Evolutionary conservation across 176 grass and related monocot genomes (phyloP), one percentile per base, ranked within the genome.

Genomic region (Sorghum bicolor): DNA sequence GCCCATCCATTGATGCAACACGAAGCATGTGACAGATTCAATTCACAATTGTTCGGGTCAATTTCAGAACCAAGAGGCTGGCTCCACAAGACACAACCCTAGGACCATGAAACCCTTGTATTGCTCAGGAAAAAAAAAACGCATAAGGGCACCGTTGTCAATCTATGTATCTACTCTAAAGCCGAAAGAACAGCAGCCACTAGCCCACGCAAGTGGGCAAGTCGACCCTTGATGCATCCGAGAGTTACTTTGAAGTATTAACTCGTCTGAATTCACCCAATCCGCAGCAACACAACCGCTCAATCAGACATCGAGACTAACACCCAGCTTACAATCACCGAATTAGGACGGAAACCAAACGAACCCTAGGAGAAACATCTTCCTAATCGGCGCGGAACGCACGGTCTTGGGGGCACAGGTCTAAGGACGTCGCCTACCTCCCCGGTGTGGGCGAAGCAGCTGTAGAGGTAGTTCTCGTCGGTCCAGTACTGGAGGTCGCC

Each of bases 401-500:
- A 22, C 4, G 55, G 26, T 15, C 0, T 15, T 0, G 34, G 55
- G 45, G 34, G 45, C 36, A 74, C 12, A 24, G 2, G 31, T 28
- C 19, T 72, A 63, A 28, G 20, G 14, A 25, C 65, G n/a, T 44
- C n/a, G 31, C 60, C 30, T 84, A 95, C 96, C 96, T 96, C 96
- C 38, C 96, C 91, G 63, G 96, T 94, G 78, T 94, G 93, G 8
- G 89, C 85, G 87, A 98, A 98, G 87, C 96, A 98, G 64, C 40
- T 16, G 80, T 98, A 92, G 85, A 98, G 96, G 83, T 98, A 98
- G 85, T 85, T 95, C 89, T 98, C 93, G 86, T 98, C 96, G 73
- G 92, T 88, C 96, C 96, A 95, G 87, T 98, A 95, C 93, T 98
- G 93, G 68, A 98, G 96, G 65, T 94, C 96, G 40, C 96, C 96